Evolutionary conservation across 1,284 basidiomycete genomes (phyloP).

Genomic region (Chondrostereum purpureum): DNA sequence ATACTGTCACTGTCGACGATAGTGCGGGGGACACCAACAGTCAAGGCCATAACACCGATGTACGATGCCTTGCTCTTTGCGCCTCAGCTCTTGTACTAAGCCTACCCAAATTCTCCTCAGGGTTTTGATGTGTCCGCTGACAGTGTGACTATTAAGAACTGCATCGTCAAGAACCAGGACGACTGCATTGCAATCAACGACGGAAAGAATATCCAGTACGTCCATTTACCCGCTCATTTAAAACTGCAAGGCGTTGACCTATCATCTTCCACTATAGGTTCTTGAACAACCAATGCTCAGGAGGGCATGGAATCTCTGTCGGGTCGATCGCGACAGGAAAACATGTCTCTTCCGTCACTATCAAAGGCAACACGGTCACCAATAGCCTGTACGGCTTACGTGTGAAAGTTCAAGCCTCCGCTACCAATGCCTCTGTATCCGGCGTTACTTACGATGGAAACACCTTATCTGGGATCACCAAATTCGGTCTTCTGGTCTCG

Average conservation of each 20-base stretch:
- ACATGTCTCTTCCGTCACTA: constrained; percentile 31
- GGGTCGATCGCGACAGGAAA: constrained; percentile 33
- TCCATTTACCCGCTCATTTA: no score
- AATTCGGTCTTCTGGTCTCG: constrained; percentile 31
- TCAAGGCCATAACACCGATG: no score
- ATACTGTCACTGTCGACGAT: no score
- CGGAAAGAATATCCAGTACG: constrained; percentile 42
- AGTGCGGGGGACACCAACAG: no score
- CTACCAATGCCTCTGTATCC: constrained; percentile 29
- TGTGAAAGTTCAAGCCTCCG: constrained; percentile 31
- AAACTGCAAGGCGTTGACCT: no score
- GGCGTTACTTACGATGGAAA: no score
- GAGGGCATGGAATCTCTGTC: constrained; percentile 39
- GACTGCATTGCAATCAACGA: constrained; percentile 48
- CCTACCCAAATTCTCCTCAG: no score
- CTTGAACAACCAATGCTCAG: constrained; percentile 41
- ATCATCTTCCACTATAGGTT: no score
- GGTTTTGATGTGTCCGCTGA: constrained; percentile 33
- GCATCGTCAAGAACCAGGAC: constrained; percentile 24
- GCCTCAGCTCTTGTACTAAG: no score
- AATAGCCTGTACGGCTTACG: constrained; percentile 29
- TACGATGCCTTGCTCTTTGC: no score
- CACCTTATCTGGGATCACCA: constrained; percentile 9
- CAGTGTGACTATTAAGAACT: constrained; percentile 25
- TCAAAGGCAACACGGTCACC: constrained; percentile 28